phyloP scores from a whole-genome alignment of 768 basidiomycete species.

The Myochromella boudieri region DNA sequence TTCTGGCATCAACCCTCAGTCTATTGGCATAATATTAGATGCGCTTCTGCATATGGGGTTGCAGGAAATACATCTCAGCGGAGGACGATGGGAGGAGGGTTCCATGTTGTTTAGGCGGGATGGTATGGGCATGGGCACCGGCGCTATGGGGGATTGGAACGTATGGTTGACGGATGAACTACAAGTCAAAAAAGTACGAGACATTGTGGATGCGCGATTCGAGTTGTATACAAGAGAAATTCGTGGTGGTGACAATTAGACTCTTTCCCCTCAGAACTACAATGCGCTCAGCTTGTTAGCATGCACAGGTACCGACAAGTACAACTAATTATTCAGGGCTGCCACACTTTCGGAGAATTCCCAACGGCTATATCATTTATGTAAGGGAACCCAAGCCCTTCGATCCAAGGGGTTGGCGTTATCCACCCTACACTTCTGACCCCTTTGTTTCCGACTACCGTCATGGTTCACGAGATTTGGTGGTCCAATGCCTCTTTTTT shows the following conservation, averaged over 20 bases:
- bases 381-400: not conserved
- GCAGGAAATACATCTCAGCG: constrained; percentile 74
- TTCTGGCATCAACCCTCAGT: constrained; percentile 67
- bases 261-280: not conserved
- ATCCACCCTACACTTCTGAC: not conserved
- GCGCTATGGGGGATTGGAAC: constrained; percentile 57
- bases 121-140: constrained; percentile 70
- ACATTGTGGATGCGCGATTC: constrained; percentile 40
- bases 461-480: constrained; percentile 44
- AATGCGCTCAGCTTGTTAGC: constrained; percentile 1
- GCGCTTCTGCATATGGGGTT: constrained; percentile 56
- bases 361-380: not conserved
- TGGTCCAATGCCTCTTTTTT: constrained; percentile 66
- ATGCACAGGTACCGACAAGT: not conserved
- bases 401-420: not conserved
- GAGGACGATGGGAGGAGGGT: constrained; percentile 60
- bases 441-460: constrained; percentile 1
- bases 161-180: constrained; percentile 65
- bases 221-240: constrained; percentile 18
- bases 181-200: constrained; percentile 50
- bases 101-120: constrained; percentile 48
- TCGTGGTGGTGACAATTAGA: constrained; percentile 5
- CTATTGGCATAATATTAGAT: constrained; percentile 47
- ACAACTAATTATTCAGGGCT: too few species aligned
- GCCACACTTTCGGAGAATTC: not conserved